A percentile compares a stretch with the other conserved stretches of the same genome.
Evolutionary conservation across 495 filamentous ascomycete genomes (phyloP).

Genomic region (Talaromyces trachyspermus): DNA sequence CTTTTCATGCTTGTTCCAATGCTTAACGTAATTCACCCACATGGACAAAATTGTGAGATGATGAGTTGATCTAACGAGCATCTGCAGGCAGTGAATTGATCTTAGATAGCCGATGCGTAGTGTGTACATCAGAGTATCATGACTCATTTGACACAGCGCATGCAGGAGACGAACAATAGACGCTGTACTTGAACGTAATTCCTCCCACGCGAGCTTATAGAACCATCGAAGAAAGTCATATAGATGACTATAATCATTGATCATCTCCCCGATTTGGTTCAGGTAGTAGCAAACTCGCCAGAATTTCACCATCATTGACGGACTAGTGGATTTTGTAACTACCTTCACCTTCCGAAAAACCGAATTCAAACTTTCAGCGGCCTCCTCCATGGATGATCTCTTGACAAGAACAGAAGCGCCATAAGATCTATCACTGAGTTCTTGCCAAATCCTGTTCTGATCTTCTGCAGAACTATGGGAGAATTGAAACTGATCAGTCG

Average conservation of each 20-base stretch:
- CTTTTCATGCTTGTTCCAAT: neutral
- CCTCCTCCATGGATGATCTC: neutral
- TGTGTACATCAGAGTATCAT: neutral
- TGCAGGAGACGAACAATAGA: neutral
- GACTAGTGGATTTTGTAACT: neutral
- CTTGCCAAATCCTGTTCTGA: neutral
- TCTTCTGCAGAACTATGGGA: neutral
- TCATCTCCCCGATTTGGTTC: neutral
- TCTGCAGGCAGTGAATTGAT: neutral
- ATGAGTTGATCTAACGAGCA: neutral
- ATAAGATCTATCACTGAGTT: neutral
- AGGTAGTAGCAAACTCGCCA: neutral
- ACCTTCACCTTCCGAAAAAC: neutral
- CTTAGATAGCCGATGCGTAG: neutral
- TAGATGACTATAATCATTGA: neutral
- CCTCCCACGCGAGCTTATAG: neutral
- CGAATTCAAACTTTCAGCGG: neutral
- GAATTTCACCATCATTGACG: neutral
- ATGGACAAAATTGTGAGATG: neutral
- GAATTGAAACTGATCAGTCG: neutral
- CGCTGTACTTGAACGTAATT: neutral
- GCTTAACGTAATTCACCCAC: neutral
- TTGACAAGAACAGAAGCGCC: neutral
- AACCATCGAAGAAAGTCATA: neutral
- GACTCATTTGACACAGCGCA: neutral